Conservation (phyloP, 345 rosid species). For the Viola odorata region DNA sequence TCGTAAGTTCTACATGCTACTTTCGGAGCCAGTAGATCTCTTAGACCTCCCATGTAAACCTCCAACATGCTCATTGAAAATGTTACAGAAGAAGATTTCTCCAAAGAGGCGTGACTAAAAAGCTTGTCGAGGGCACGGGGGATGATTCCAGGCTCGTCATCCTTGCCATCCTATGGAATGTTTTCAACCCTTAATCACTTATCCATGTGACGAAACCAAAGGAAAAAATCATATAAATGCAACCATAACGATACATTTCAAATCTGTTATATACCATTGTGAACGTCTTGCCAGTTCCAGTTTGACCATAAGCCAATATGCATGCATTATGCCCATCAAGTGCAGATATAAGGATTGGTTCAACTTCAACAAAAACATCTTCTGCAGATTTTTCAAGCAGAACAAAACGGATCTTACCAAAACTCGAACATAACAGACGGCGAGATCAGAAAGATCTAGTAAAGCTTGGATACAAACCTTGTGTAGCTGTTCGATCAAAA, state of each 20-base stretch:
- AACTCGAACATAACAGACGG: constrained; percentile 8
- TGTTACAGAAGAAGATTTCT: constrained; percentile 39
- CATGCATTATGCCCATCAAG: constrained; percentile 90
- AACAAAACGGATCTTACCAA: constrained; percentile 26
- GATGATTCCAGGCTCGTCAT: constrained; percentile 63
- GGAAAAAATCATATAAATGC: background rate
- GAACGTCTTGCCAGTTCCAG: constrained; percentile 92
- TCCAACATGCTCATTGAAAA: constrained; percentile 95
- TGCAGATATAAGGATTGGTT: constrained; percentile 78
- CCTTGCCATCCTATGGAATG: constrained; percentile 62
- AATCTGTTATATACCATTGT: constrained; percentile 60
- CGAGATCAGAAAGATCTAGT: background rate
- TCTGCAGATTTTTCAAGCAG: constrained; percentile 55
- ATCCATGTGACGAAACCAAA: background rate
- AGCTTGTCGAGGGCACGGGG: constrained; percentile 70
- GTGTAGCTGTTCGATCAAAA: constrained; percentile 54
- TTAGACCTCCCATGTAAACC: constrained; percentile 77
- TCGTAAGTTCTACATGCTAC: constrained; percentile 36
- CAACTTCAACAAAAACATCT: constrained; percentile 69
- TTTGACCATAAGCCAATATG: constrained; percentile 89
- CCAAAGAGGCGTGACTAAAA: constrained; percentile 42
- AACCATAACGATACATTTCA: background rate
- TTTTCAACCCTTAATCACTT: constrained; percentile 7
- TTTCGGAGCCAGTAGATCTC: constrained; percentile 72
- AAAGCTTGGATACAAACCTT: constrained; percentile 50